Evolutionary conservation across 2,329 filamentous ascomycete genomes (phyloP), one percentile per base, ranked within the genome.

Genomic region (Magnaporthiopsis poae): DNA sequence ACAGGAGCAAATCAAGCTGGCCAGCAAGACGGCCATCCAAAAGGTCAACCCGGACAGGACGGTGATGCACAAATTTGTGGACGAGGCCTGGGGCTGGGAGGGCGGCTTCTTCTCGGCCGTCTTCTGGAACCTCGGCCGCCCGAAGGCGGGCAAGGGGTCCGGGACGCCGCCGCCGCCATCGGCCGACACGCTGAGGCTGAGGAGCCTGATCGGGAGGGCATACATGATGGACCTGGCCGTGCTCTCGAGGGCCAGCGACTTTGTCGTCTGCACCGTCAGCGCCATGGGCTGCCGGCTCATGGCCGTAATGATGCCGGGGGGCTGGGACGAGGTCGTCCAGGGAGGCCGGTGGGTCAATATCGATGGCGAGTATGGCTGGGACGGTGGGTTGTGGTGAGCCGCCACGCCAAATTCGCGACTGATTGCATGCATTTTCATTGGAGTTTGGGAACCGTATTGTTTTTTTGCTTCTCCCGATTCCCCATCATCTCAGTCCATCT

Each of bases 11-110:
- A 94, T 96, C 74, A 85, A 87, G 29, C 83, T 96, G 8, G 90
- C 90, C 11, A 87, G 86, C 64, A 90, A 90, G 73, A 75, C 79
- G 35, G 77, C 78, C 29, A 75, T 79, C 52, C 72, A 80, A 71
- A 75, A 76, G 69, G 77, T 73, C 67, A 63, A 66, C 27, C 52
- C 76, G 3, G 77, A 85, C 68, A 77, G 77, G 31, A 77, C 78
- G 13, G 79, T 83, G 8, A 85, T 89, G 73, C 82, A 83, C 70
- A 86, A 84, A 71, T 91, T 90, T 74, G 83, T 90, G 52, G 90
- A 92, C 68, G 88, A 92, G 73, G 85, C 88, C 1, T 87, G 91
- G 60, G 92, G 91, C 36, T 96, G 91, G 91, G 91, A 96, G 75
- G 91, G 92, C 25, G 92, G 92, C 1, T 96, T 96, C 80, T 96